Evolutionary conservation across 2,329 filamentous ascomycete genomes (phyloP), one percentile per base, ranked within the genome.

Genomic region (Passalora sequoiae): DNA sequence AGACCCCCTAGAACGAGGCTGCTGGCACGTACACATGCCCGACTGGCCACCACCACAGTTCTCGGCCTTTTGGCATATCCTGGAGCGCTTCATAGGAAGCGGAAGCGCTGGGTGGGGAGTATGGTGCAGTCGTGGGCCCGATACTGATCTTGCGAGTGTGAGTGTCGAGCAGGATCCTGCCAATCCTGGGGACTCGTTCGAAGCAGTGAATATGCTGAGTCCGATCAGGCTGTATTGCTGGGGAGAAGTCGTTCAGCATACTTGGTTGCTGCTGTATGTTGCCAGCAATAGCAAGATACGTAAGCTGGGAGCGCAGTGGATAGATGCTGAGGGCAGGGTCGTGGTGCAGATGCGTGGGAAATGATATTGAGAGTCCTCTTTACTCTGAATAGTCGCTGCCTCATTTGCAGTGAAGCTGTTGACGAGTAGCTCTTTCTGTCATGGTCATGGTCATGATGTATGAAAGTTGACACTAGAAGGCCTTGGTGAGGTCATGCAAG

Each of bases 201-300:
- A 20, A 27, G 24, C 24, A 27, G 12, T 12, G 6, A 12, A 27
- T 27, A 27, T 36, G 38, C 15, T 44, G 63, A 53, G 28, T 55
- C 38, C 32, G 1, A 61, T 94, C 2, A 75, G 80, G 24, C 63
- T 91, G 1, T 92, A 85, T 60, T 86, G 86, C 58, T 95, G 86
- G 82, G 89, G 85, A 0, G 76, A 83, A 49, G 69, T 87, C 1
- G 78, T 79, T 0, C 75, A 79, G 41, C 83, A 94, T 56, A 73
- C 86, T 24, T 94, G 88, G 62, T 65, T 92, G 3, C 62, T 89
- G 28, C 64, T 94, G 0, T 91, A 85, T 60, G 66, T 89, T 10
- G 84, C 81, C 0, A 91, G 83, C 55, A 72, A 77, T 43, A 73
- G 83, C 22, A 72, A 73, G 47, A 65, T 89, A 12, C 74, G 76